Conservation (phyloP, 2,329 filamentous ascomycete genomes). For the Penicillium occitanis region DNA sequence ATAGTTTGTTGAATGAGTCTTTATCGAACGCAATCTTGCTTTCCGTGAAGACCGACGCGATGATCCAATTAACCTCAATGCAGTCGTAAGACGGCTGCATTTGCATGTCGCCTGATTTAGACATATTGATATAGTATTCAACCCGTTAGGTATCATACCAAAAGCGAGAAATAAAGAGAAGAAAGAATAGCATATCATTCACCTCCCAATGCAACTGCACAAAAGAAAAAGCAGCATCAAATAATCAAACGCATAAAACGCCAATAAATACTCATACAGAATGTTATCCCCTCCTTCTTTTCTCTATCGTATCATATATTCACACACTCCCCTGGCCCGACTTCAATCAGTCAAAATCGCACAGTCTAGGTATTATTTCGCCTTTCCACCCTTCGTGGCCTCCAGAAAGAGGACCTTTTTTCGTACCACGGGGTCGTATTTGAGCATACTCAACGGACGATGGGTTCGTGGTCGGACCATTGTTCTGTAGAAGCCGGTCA, state of each 20-base stretch:
- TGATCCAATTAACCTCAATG: background rate
- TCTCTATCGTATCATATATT: background rate
- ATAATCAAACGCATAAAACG: background rate
- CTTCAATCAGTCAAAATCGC: background rate
- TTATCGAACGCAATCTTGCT: background rate
- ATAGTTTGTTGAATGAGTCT: background rate
- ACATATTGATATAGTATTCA: too few species aligned
- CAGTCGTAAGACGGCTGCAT: background rate
- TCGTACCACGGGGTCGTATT: slow-evolving; percentile 97
- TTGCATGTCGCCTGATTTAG: background rate
- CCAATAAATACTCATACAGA: slow-evolving; percentile 6
- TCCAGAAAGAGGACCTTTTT: slow-evolving; percentile 96
- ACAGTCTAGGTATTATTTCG: slow-evolving; percentile 32
- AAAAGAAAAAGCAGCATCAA: slow-evolving; percentile 3
- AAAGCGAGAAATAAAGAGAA: background rate
- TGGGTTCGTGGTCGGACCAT: slow-evolving; percentile 78
- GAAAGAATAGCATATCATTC: slow-evolving; percentile 9
- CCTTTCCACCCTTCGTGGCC: slow-evolving; percentile 73
- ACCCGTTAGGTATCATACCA: background rate
- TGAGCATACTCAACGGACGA: slow-evolving; percentile 90
- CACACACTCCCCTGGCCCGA: background rate
- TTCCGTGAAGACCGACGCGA: background rate
- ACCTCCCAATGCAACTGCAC: slow-evolving; percentile 10
- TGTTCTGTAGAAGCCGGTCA: slow-evolving; percentile 97
- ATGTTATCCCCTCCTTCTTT: background rate